Percentiles rank a stretch among this genome's conserved stretches.
Conservation (phyloP, 768 basidiomycete species). For the Cystofilobasidium capitatum region DNA sequence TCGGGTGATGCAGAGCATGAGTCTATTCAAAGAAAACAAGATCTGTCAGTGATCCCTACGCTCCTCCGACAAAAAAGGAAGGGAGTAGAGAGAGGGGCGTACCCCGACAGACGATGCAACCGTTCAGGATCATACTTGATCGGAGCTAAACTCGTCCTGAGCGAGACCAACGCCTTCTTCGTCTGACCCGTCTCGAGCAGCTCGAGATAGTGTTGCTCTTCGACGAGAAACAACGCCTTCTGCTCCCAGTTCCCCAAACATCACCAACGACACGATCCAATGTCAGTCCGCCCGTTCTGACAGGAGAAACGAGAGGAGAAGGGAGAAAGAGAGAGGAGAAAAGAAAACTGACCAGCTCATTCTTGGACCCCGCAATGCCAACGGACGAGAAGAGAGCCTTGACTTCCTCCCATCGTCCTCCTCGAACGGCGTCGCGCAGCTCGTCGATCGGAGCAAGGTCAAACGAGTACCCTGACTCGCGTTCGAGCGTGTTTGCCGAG, state of each 20-base stretch:
- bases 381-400: slow-evolving; percentile 58
- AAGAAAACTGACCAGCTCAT: slow-evolving; percentile 1
- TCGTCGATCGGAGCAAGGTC: slow-evolving; percentile 66
- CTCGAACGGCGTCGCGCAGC: slow-evolving; percentile 69
- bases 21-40: slow-evolving; percentile 43
- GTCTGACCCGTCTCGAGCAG: slow-evolving; percentile 70
- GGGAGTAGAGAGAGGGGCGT: slow-evolving; percentile 4
- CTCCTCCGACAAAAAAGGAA: not conserved
- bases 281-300: not conserved
- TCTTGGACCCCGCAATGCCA: slow-evolving; percentile 44
- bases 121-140: slow-evolving; percentile 67
- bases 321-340: not conserved
- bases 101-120: slow-evolving; percentile 83
- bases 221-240: slow-evolving; percentile 78
- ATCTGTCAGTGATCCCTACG: not conserved
- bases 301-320: not conserved
- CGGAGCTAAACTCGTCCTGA: slow-evolving; percentile 81
- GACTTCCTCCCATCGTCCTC: slow-evolving; percentile 71
- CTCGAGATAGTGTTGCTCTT: slow-evolving; percentile 93
- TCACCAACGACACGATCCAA: slow-evolving; percentile 7
- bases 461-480: slow-evolving; percentile 82
- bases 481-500: slow-evolving; percentile 77
- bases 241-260: too few species aligned
- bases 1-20: slow-evolving; percentile 84
- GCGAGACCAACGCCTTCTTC: slow-evolving; percentile 68